Evolutionary conservation across 176 grass and related monocot species (phyloP).

Genomic region (Triticum turgidum): DNA sequence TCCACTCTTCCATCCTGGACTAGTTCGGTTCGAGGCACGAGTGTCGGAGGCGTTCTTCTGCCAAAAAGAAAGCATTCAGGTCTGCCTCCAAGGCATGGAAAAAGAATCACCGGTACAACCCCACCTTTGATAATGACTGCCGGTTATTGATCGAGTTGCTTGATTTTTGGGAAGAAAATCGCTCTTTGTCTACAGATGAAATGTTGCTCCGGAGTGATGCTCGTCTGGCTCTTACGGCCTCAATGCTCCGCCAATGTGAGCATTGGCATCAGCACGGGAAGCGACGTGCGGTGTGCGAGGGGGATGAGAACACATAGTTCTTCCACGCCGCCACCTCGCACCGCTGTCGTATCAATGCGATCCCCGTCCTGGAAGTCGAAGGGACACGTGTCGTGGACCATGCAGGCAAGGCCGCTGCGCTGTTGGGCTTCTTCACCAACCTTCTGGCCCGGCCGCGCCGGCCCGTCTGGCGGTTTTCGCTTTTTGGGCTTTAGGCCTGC

Average conservation of each 20-base stretch:
- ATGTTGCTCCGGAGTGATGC: too few species aligned
- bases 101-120: too few species aligned
- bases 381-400: not conserved
- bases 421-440: not conserved
- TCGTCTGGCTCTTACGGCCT: too few species aligned
- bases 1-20: not conserved
- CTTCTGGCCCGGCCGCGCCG: rapidly evolving
- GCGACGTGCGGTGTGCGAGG: not conserved
- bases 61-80: too few species aligned
- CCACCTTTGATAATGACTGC: too few species aligned
- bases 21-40: not conserved
- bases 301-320: not conserved
- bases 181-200: too few species aligned
- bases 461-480: not conserved
- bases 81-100: too few species aligned
- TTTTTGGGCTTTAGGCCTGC: rapidly evolving
- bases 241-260: too few species aligned
- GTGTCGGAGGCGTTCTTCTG: too few species aligned
- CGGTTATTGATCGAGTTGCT: too few species aligned
- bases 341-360: not conserved
- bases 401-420: not conserved
- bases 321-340: not conserved
- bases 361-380: not conserved
- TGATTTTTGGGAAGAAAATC: too few species aligned
- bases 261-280: too few species aligned